Conservation (phyloP, 1,139 yeast genomes). For the Yamadazyma kanchanaburiensis region DNA sequence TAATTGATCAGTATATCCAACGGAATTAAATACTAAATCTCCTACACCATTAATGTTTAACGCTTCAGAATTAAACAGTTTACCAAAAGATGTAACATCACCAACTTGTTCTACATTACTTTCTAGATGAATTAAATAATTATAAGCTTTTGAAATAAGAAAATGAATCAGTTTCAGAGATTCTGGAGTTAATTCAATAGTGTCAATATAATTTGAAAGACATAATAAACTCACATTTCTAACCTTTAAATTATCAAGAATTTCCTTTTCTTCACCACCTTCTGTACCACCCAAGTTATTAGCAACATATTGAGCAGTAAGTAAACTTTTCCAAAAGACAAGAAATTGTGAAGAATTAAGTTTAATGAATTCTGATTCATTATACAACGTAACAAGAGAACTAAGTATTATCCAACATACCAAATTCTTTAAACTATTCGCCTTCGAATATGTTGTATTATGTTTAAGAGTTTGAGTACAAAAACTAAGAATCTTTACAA, state of each 20-base stretch:
- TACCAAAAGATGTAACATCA: conserved; percentile 29
- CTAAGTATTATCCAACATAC: conserved; percentile 70
- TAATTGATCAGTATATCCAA: conserved; percentile 18
- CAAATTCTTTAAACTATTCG: conserved; percentile 21
- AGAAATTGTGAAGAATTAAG: conserved; percentile 74
- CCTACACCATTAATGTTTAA: conserved; percentile 30
- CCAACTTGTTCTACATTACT: conserved; percentile 36
- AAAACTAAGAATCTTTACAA: conserved; percentile 43
- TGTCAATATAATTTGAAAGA: conserved; percentile 36
- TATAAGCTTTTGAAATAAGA: conserved; percentile 40
- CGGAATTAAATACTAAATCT: conserved; percentile 29
- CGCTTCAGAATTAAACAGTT: conserved; percentile 25
- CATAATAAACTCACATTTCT: conserved; percentile 42
- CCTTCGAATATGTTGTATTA: conserved; percentile 17
- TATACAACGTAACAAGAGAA: conserved; percentile 73
- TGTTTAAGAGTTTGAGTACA: conserved; percentile 49
- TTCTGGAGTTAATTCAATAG: conserved; percentile 41
- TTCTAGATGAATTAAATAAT: conserved; percentile 41
- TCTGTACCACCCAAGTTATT: conserved; percentile 22
- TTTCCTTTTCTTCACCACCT: conserved; percentile 25
- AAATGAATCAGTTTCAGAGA: conserved; percentile 42
- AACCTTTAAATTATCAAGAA: conserved; percentile 35
- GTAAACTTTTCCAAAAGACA: conserved; percentile 77
- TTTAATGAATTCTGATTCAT: conserved; percentile 54
- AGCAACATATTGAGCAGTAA: conserved; percentile 51